Evolutionary conservation across 176 grass and related monocot species (phyloP), one percentile per base, ranked within the genome.

Genomic region (Aegilops tauschii): DNA sequence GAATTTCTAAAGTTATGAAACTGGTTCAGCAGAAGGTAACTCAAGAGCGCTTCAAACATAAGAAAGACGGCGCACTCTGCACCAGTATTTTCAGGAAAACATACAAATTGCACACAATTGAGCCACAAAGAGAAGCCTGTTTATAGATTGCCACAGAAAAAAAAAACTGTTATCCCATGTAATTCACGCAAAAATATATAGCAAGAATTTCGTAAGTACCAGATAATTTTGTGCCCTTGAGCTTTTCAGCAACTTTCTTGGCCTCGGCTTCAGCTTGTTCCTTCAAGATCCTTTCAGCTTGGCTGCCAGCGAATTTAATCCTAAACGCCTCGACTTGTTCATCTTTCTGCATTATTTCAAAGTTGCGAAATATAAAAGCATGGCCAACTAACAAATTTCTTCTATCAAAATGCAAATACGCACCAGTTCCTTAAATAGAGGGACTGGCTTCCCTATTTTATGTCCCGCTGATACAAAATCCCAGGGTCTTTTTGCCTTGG

Each of bases 351-450:
- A 84, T 65, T 16, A 75, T 82, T 50, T 65, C 42, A 87, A 88
- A 88, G 66, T 80, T 59, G 49, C 39, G 37, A 81, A 44, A 73
- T 30, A 6, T 62, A 82, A 86, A 80, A 84, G 73, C 61, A 49
- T 35, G 18, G 11, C 18, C 23, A 62, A 78, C 34, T 34, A 32
- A 27, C 11, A 27, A 75, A 79, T 13, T 76, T 30, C 14, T 31
- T 81, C 36, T 17, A 28, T 9, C 20, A 44, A 64, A 93, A 75
- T 36, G 7, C 8, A 80, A 83, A 84, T 40, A 77, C 87, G 1
- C 77, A 96, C 97, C 90, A 98, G 65, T 78, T 98, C 92, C 85
- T 94, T 98, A 75, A 98, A 98, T 7, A 98, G 83, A 85, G 97
- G 97, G 44, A 83, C 87, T 85, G 97, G 94, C 75, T 83, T 89